Evolutionary conservation across 176 grass and related monocot species (phyloP).

Genomic region (Carex scoparia): DNA sequence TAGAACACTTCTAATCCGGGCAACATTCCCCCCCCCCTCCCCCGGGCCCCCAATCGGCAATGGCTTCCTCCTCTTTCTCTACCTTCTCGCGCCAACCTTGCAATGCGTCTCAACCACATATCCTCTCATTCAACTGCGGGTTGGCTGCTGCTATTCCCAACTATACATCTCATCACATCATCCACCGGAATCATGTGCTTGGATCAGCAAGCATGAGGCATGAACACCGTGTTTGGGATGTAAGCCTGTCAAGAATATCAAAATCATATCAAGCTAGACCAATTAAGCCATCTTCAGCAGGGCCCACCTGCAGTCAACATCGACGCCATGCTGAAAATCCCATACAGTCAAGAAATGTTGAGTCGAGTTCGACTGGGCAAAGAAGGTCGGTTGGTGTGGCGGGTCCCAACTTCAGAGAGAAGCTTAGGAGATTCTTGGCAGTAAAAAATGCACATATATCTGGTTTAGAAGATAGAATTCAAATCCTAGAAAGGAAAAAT

Average conservation of each 20-base stretch:
- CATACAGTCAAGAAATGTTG: background rate
- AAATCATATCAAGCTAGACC: background rate
- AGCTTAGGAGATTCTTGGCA: conserved; percentile 1
- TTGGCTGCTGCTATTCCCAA: background rate
- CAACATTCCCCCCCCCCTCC: too few relatives aligned
- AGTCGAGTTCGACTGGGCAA: background rate
- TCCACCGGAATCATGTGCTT: background rate
- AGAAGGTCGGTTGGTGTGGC: background rate
- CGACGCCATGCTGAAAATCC: background rate
- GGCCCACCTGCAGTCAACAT: background rate
- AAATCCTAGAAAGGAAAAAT: background rate
- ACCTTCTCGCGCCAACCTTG: background rate
- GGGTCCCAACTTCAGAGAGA: background rate
- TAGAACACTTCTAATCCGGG: too few relatives aligned
- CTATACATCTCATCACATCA: background rate
- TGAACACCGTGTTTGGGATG: too few relatives aligned
- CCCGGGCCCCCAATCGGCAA: background rate
- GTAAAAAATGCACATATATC: background rate
- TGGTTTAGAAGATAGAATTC: background rate
- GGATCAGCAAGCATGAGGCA: background rate
- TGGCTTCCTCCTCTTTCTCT: conserved; percentile 3
- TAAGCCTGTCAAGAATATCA: too few relatives aligned
- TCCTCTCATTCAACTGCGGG: background rate
- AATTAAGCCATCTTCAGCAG: background rate
- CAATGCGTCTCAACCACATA: background rate